A percentile compares a stretch with the other conserved stretches of the same genome.
These are phyloP conservation scores for Trichosanthes cucumerina DNA, from an alignment of 306 rosid species.

Conservation along the genomic window DNA sequence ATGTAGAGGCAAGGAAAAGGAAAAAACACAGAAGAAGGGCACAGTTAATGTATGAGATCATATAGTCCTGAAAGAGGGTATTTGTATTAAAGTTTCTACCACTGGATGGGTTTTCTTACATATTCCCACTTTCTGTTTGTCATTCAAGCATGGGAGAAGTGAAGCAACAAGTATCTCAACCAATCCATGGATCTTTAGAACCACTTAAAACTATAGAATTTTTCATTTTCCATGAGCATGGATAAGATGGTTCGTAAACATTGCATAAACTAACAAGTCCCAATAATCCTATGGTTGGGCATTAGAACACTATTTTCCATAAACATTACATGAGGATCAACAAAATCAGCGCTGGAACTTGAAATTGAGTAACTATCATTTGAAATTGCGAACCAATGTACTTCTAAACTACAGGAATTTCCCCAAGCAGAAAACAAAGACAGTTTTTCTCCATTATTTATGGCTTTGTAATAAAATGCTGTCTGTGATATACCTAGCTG, in stretches of 20 bases:
- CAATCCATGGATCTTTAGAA: not conserved
- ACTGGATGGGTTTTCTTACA: not conserved
- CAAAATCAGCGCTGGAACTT: not conserved
- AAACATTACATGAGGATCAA: not conserved
- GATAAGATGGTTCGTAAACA: not conserved
- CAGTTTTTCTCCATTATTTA: not conserved
- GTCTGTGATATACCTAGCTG: not conserved
- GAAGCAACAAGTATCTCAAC: not conserved
- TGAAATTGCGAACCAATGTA: not conserved
- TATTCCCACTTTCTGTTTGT: not conserved
- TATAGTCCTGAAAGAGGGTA: not conserved
- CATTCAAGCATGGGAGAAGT: not conserved
- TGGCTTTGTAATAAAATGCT: not conserved
- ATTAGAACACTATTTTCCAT: not conserved
- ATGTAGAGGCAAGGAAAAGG: constrained; percentile 7
- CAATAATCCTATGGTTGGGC: not conserved
- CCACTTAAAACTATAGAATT: not conserved
- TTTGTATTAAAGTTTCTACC: not conserved
- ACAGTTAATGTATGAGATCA: not conserved
- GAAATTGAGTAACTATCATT: not conserved
- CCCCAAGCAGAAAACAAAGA: not conserved
- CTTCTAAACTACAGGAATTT: not conserved
- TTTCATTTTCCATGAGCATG: not conserved
- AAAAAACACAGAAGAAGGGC: constrained; percentile 2
- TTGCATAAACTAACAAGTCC: no score